Percentiles rank a stretch among this genome's conserved stretches.
phyloP scores from a whole-genome alignment of 208 protist species.

The Acanthamoeba castellanii region DNA sequence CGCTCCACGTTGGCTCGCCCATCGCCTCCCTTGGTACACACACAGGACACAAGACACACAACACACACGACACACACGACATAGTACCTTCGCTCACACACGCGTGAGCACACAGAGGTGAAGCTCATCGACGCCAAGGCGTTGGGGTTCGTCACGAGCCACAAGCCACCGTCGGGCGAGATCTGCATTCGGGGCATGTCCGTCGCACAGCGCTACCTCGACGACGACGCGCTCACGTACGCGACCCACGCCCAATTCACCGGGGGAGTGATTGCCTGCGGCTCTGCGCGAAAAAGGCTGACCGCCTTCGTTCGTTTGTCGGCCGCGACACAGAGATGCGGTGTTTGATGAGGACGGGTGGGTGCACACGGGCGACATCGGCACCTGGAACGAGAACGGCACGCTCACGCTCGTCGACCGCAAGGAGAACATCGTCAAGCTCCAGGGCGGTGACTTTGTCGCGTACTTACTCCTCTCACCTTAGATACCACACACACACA shows the following conservation, averaged over 20 bases:
- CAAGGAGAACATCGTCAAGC: conserved; percentile 93
- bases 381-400: conserved; percentile 83
- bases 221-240: conserved; percentile 56
- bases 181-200: conserved; percentile 50
- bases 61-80: too few species aligned
- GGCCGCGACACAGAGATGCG: neutral
- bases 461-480: conserved; percentile 27
- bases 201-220: conserved; percentile 60
- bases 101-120: neutral
- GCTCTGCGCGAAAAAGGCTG: neutral
- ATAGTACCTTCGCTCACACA: neutral
- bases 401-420: conserved; percentile 92
- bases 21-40: conserved; percentile 23
- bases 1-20: conserved; percentile 4
- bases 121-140: conserved; percentile 55
- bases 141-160: conserved; percentile 21
- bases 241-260: neutral
- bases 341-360: conserved; percentile 84
- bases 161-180: conserved; percentile 54
- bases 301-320: neutral
- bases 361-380: conserved; percentile 94
- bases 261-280: too few species aligned
- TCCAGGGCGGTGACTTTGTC: conserved; percentile 76
- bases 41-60: neutral
- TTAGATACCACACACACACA: too few species aligned